Percentiles rank a stretch among this genome's conserved stretches.
Conservation (phyloP, 805 yeast species). For the Clavispora carvajalis region DNA sequence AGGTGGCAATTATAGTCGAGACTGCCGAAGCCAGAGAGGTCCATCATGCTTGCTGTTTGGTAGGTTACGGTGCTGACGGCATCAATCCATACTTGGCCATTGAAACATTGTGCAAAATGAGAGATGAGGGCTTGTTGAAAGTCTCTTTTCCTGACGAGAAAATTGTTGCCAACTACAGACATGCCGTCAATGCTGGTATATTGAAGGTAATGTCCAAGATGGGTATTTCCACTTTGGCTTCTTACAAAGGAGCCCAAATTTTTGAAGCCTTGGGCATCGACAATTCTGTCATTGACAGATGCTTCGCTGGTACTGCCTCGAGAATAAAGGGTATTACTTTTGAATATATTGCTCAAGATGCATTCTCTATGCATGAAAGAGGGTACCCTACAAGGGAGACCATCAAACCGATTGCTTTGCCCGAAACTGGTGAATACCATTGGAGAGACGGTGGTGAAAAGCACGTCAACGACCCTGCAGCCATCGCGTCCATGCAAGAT, state of each 20-base stretch:
- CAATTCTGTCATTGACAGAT: slow-evolving; percentile 88
- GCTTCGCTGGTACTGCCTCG: slow-evolving; percentile 96
- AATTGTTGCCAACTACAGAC: slow-evolving; percentile 72
- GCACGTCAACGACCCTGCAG: slow-evolving; percentile 90
- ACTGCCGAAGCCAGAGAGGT: slow-evolving; percentile 97
- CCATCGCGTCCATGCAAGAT: slow-evolving; percentile 92
- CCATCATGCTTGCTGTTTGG: slow-evolving; percentile 88
- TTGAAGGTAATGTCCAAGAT: slow-evolving; percentile 97
- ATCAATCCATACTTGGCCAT: slow-evolving; percentile 90
- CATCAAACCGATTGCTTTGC: slow-evolving; percentile 66
- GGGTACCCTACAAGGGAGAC: slow-evolving; percentile 81
- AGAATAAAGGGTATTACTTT: slow-evolving; percentile 94
- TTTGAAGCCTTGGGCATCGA: slow-evolving; percentile 96
- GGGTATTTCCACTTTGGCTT: slow-evolving; percentile 97
- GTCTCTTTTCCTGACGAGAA: slow-evolving; percentile 52
- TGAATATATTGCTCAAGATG: slow-evolving; percentile 95
- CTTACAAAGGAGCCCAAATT: slow-evolving; percentile 99
- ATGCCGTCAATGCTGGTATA: slow-evolving; percentile 85
- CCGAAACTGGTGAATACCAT: slow-evolving; percentile 96
- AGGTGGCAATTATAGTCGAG: slow-evolving; percentile 86
- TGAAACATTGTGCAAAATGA: slow-evolving; percentile 83
- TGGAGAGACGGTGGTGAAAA: slow-evolving; percentile 99
- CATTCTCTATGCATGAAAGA: slow-evolving; percentile 86
- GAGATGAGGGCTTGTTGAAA: slow-evolving; percentile 65
- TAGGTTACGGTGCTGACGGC: slow-evolving; percentile 98